These are phyloP conservation scores for Gymnopilus dilepis DNA, from an alignment of 768 basidiomycete genomes.

Conservation along the genomic window DNA sequence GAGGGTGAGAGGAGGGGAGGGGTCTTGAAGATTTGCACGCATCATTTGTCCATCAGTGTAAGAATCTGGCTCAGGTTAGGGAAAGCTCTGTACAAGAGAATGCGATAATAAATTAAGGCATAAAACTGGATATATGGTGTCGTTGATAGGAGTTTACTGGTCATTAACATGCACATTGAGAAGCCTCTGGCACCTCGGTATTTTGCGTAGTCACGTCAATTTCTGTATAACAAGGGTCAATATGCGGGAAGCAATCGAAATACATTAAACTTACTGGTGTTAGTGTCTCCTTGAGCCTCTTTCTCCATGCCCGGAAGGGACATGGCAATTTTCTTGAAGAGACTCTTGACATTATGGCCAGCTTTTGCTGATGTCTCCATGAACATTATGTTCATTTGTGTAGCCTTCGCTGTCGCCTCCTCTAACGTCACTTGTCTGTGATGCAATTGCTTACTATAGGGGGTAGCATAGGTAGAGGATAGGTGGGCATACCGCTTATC, in stretches of 20 bases:
- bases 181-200: slow-evolving; percentile 81
- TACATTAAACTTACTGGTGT: slow-evolving; percentile 52
- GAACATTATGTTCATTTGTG: slow-evolving; percentile 93
- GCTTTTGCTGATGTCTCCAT: slow-evolving; percentile 99
- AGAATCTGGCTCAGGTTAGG: not conserved
- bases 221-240: slow-evolving; percentile 53
- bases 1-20: slow-evolving; percentile 54
- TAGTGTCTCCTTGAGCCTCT: slow-evolving; percentile 64
- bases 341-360: slow-evolving; percentile 97
- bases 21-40: not conserved
- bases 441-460: slow-evolving; percentile 2
- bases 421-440: slow-evolving; percentile 97
- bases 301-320: slow-evolving; percentile 96
- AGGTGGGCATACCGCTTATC: slow-evolving; percentile 88
- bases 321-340: slow-evolving; percentile 99
- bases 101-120: slow-evolving; percentile 23
- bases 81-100: not conserved
- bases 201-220: slow-evolving; percentile 87
- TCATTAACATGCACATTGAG: slow-evolving; percentile 79
- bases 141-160: slow-evolving; percentile 8
- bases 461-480: not conserved
- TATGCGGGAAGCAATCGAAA: not conserved
- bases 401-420: slow-evolving; percentile 91
- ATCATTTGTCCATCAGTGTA: slow-evolving; percentile 1
- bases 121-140: slow-evolving; percentile 26